These are phyloP conservation scores for Brassica carinata DNA, from an alignment of 345 rosid species.

Conservation along the genomic window DNA sequence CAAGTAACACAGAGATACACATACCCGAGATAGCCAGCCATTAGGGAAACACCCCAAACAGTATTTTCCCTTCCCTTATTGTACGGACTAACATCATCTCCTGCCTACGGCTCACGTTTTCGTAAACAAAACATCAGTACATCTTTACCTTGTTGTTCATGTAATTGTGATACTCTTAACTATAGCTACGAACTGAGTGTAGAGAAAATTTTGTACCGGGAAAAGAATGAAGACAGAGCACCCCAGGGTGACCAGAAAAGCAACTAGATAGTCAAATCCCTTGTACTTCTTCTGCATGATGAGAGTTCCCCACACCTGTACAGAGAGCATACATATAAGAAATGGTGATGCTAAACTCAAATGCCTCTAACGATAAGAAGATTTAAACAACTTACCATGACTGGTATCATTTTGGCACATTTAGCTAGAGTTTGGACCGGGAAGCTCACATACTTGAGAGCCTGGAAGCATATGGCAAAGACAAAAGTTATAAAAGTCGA, in stretches of 20 bases:
- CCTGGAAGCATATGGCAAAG: constrained; percentile 49
- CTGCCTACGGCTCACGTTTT: constrained; percentile 56
- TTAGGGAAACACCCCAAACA: constrained; percentile 86
- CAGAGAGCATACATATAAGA: neutral
- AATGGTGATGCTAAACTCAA: neutral
- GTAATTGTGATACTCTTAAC: neutral
- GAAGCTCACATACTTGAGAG: constrained; percentile 95
- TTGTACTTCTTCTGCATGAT: constrained; percentile 35
- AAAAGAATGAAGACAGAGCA: constrained; percentile 87
- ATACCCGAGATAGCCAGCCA: constrained; percentile 96
- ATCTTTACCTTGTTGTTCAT: neutral
- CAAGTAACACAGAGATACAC: constrained; percentile 1
- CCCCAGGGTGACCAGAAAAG: constrained; percentile 57
- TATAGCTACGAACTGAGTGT: neutral
- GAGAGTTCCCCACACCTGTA: constrained; percentile 82
- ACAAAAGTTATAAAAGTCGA: neutral
- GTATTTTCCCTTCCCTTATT: constrained; percentile 90
- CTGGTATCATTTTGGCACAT: constrained; percentile 99
- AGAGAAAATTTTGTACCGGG: constrained; percentile 55
- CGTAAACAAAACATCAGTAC: constrained; percentile 23
- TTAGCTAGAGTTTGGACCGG: constrained; percentile 94
- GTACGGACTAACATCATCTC: constrained; percentile 75
- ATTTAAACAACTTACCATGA: constrained; percentile 59
- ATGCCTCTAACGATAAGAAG: neutral
- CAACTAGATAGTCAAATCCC: neutral